Percentiles rank a stretch among this genome's conserved stretches.
phyloP scores from a whole-genome alignment of 2,329 filamentous ascomycete genomes.

The Fusarium xyrophilum region DNA sequence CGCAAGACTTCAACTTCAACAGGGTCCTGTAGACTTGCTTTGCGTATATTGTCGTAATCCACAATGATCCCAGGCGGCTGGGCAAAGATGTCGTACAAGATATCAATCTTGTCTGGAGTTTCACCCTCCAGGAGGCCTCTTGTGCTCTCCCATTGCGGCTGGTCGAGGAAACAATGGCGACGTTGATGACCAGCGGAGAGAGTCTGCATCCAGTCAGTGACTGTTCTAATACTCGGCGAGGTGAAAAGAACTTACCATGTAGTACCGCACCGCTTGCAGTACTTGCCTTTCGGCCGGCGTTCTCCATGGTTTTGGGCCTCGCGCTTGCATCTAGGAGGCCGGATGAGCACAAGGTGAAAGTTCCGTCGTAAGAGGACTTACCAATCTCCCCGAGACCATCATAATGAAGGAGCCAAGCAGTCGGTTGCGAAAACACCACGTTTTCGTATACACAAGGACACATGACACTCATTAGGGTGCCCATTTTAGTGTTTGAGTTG shows the following conservation, averaged over 20 bases:
- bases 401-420: conserved; percentile 24
- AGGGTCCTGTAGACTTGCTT: not conserved
- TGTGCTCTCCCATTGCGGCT: conserved; percentile 18
- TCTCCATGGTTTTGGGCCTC: conserved; percentile 5
- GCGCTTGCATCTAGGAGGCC: conserved; percentile 8
- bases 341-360: not conserved
- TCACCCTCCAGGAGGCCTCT: not conserved
- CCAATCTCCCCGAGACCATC: conserved; percentile 15
- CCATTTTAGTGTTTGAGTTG: not conserved
- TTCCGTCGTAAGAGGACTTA: not conserved
- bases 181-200: conserved; percentile 25
- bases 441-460: conserved; percentile 28
- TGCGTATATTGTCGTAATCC: conserved; percentile 1
- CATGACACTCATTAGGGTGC: conserved; percentile 13
- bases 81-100: conserved; percentile 14
- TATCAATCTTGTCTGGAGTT: not conserved
- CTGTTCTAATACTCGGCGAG: accelerated
- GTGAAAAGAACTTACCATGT: not conserved
- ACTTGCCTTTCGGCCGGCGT: conserved; percentile 4
- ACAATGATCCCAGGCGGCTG: conserved; percentile 1
- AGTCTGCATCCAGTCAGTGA: not conserved
- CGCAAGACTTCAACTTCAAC: not conserved
- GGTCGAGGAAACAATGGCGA: conserved; percentile 13
- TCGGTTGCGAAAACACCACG: conserved; percentile 13
- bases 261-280: conserved; percentile 11